Percentiles rank a stretch among this genome's conserved stretches.
phyloP scores from a whole-genome alignment of 345 rosid genomes.

The Dimocarpus longan region DNA sequence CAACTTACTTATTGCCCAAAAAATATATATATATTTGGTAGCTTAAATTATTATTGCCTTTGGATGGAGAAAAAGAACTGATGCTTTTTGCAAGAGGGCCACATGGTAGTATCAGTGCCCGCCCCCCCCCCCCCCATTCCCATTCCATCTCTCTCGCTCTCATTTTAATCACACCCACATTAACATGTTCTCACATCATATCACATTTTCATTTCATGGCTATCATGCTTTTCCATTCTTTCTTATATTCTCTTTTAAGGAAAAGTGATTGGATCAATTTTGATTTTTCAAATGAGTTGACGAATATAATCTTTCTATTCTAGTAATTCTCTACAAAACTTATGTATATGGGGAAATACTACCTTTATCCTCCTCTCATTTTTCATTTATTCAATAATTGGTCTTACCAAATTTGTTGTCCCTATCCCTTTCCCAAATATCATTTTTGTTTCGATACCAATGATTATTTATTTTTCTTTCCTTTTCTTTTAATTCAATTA shows the following conservation, averaged over 20 bases:
- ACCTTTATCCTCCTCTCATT: background rate
- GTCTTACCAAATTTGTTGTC: background rate
- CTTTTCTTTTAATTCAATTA: too few relatives aligned
- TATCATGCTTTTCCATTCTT: slow-evolving; percentile 9
- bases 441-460: too few relatives aligned
- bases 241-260: slow-evolving; percentile 22
- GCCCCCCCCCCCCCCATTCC: slow-evolving; percentile 9
- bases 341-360: too few relatives aligned
- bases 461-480: too few relatives aligned
- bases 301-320: background rate
- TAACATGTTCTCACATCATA: slow-evolving; percentile 30
- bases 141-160: background rate
- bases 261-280: slow-evolving; percentile 4
- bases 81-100: slow-evolving; percentile 24
- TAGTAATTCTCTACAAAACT: too few relatives aligned
- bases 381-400: too few relatives aligned
- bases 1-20: background rate
- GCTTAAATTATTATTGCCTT: slow-evolving; percentile 16
- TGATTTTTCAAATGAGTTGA: background rate
- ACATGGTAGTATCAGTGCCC: slow-evolving; percentile 22
- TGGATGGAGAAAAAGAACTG: background rate
- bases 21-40: background rate
- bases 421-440: background rate
- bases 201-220: slow-evolving; percentile 17
- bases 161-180: slow-evolving; percentile 6